Base-by-base conservation (phyloP, 2,329 filamentous ascomycete genomes). In the Aspergillus melleus region DNA sequence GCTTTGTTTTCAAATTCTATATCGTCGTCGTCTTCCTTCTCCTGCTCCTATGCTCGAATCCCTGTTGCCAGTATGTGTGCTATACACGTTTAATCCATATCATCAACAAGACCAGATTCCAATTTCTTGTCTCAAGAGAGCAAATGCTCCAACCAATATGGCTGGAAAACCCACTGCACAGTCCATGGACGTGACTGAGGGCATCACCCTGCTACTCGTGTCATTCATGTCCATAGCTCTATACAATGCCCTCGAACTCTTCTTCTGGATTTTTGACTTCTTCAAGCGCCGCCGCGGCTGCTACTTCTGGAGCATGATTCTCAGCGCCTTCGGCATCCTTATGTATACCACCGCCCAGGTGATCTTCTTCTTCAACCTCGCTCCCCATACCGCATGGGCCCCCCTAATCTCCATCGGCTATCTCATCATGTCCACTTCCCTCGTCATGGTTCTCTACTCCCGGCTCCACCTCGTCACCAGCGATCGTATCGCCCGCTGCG, bases 391-490 rank as follows among this genome's bases (percentile, higher is more conserved):
- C 69, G 54, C 75, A n/a, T 68, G 69, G 4, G 69, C 77, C 22
- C 73, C 76, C 6, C 61, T 81, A 2, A 74, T 81, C 39, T 78
- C 77, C 6, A 65, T 88, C 59, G 85, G 84, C 11, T 84, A 86
- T 79, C 83, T 82, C 63, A 65, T 77, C 6, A 86, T 88, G 83
- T 81, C 88, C 1, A 85, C 85, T 2, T 85, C 85, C 2, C 84
- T 87, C 68, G 83, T 82, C 0, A 65, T 88, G n/a, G 86, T 88
- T 0, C 76, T 88, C 1, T 88, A 85, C 75, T 88, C 85, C 0
- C 80, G 86, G 6, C 79, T 88, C 1, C 85, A 88, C 66, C 76
- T 88, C 9, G 78, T 88, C 19, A 75, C 84, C 1, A 83, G 81
- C 49, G 74, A 73, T 3, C 71, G 67, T 0, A 68, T 83, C 2